Evolutionary conservation across 768 basidiomycete genomes (phyloP).

Genomic region (Hericium coralloides): DNA sequence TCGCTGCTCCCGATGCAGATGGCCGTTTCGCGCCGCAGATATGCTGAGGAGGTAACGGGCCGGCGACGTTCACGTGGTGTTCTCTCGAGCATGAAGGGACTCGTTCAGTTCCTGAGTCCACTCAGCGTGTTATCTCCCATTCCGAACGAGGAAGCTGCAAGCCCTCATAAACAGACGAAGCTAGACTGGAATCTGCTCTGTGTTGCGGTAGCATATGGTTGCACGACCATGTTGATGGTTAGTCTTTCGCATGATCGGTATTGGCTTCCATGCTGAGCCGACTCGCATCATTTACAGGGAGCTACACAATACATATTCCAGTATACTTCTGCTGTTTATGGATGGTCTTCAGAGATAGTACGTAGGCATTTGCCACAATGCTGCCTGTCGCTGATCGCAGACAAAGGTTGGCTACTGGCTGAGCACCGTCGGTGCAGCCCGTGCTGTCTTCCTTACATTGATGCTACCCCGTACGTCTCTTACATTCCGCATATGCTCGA

Average conservation of each 20-base stretch:
- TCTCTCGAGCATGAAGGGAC: neutral
- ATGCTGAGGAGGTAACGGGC: neutral
- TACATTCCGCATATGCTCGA: neutral
- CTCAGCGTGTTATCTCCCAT: neutral
- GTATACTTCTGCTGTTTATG: neutral
- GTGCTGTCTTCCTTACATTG: neutral
- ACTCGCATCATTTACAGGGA: neutral
- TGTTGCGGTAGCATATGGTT: neutral
- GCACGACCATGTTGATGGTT: neutral
- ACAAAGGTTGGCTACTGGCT: conserved; percentile 2
- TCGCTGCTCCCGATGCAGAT: conserved; percentile 2
- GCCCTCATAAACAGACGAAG: neutral
- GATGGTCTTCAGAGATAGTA: conserved; percentile 2
- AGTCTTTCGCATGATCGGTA: neutral
- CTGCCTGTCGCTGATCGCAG: neutral
- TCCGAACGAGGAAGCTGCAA: neutral
- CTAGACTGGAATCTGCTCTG: neutral
- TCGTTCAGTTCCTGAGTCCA: neutral
- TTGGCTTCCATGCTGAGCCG: neutral
- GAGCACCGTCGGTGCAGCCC: neutral
- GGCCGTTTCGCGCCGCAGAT: neutral
- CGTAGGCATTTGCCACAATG: neutral
- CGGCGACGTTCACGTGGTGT: neutral
- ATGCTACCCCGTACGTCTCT: neutral
- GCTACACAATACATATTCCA: neutral